A percentile compares a stretch with the other conserved stretches of the same genome.
Evolutionary conservation across 306 rosid species (phyloP).

Genomic region (Gleditsia sinensis): DNA sequence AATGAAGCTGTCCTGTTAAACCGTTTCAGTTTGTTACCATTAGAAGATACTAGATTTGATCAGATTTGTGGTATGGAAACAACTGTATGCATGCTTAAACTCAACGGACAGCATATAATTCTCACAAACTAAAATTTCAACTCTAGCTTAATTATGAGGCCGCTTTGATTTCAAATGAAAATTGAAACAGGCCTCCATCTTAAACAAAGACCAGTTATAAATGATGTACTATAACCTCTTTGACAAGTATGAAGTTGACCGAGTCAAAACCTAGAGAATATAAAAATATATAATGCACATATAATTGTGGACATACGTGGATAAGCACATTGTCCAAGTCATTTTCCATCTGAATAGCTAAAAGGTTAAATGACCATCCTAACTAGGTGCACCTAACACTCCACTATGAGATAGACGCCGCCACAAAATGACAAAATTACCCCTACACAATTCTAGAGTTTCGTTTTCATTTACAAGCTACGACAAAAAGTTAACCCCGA

Average conservation of each 20-base stretch:
- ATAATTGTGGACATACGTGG: not conserved
- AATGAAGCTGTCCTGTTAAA: not conserved
- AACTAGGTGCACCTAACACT: not conserved
- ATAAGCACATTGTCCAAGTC: constrained; percentile 4
- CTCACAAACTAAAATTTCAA: not conserved
- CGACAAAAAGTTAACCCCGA: not conserved
- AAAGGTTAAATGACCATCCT: not conserved
- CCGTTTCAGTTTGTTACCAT: not conserved
- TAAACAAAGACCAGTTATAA: not conserved
- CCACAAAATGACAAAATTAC: constrained; percentile 35
- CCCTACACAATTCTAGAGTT: constrained; percentile 31
- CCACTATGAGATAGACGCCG: not conserved
- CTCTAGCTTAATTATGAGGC: not conserved
- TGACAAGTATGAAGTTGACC: not conserved
- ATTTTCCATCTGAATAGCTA: not conserved
- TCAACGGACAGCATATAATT: not conserved
- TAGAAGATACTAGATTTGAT: not conserved
- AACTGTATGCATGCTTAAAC: not conserved
- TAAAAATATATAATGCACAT: not conserved
- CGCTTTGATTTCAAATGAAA: not conserved
- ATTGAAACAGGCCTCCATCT: no score
- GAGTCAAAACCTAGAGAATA: not conserved
- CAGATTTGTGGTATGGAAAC: not conserved
- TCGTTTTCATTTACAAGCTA: not conserved
- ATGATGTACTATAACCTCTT: not conserved